phyloP scores from a whole-genome alignment of 2,329 filamentous ascomycete genomes.

The Didymosphaeria variabile region DNA sequence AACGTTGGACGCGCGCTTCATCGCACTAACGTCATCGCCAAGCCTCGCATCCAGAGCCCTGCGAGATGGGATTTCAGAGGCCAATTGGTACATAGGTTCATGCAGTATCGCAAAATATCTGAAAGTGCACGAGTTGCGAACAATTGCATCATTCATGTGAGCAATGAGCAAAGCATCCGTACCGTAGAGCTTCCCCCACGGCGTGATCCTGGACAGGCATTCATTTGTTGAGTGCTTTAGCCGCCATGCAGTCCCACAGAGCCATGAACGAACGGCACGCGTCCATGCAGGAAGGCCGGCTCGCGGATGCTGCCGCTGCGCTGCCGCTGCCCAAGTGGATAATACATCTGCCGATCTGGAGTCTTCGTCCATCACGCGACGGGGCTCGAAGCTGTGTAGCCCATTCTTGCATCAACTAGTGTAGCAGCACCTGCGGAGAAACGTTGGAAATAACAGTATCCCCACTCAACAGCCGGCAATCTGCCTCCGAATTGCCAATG shows the following conservation, averaged over 20 bases:
- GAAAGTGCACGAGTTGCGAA: not conserved
- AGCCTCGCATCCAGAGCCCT: conserved; percentile 10
- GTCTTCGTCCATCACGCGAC: not conserved
- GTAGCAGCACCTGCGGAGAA: too few species aligned
- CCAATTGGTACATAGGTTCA: not conserved
- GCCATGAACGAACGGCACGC: conserved; percentile 12
- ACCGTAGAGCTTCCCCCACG: conserved; percentile 12
- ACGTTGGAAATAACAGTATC: too few species aligned
- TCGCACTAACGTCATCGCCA: conserved; percentile 15
- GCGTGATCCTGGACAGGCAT: not conserved
- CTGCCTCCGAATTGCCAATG: too few species aligned
- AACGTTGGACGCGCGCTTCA: not conserved
- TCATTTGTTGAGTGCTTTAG: conserved; percentile 22
- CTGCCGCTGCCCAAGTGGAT: conserved; percentile 8
- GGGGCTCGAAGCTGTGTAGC: not conserved
- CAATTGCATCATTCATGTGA: conserved; percentile 6
- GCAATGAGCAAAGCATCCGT: conserved; percentile 19
- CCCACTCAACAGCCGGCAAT: too few species aligned
- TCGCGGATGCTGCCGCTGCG: conserved; percentile 13
- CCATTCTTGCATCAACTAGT: not conserved
- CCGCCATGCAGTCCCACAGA: conserved; percentile 19
- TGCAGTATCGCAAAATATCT: not conserved
- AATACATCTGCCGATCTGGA: conserved; percentile 3
- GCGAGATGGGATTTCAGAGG: not conserved
- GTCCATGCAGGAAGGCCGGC: conserved; percentile 7